Evolutionary conservation across 192 early-diverging fungal species (phyloP).

Genomic region (Backusella parvicylindrica): DNA sequence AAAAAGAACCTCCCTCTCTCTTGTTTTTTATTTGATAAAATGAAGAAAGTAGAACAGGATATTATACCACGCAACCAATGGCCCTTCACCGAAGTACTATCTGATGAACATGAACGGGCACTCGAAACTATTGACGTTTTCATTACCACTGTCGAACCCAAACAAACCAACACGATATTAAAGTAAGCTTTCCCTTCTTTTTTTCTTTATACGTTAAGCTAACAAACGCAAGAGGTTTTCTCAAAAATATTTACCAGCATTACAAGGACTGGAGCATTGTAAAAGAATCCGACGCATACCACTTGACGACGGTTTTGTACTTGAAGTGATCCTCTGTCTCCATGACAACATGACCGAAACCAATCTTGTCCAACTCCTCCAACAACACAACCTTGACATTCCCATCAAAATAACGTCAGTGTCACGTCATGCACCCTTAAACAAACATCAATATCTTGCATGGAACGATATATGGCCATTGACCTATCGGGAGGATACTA

Average conservation of each 20-base stretch:
- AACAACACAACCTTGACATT: slow-evolving; percentile 20
- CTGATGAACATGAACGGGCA: slow-evolving; percentile 38
- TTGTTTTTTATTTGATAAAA: background rate
- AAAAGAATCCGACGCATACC: slow-evolving; percentile 39
- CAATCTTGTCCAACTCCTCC: slow-evolving; percentile 24
- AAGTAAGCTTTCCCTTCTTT: slow-evolving; percentile 7
- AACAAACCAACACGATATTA: slow-evolving; percentile 23
- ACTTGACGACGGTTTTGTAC: slow-evolving; percentile 2
- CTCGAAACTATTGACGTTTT: slow-evolving; percentile 37
- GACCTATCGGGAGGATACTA: slow-evolving; percentile 61
- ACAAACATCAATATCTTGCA: slow-evolving; percentile 63
- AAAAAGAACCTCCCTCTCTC: background rate
- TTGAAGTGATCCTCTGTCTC: slow-evolving; percentile 40
- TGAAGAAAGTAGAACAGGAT: background rate
- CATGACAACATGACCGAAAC: slow-evolving; percentile 15
- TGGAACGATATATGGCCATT: slow-evolving; percentile 86
- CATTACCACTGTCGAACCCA: slow-evolving; percentile 23
- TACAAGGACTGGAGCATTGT: slow-evolving; percentile 38
- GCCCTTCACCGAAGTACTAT: slow-evolving; percentile 42
- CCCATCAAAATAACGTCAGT: slow-evolving; percentile 41
- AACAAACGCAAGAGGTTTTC: slow-evolving; percentile 37
- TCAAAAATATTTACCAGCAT: slow-evolving; percentile 36
- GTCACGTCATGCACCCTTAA: slow-evolving; percentile 61
- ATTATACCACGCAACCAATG: slow-evolving; percentile 14
- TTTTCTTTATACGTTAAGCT: background rate